A percentile compares a stretch with the other conserved stretches of the same genome.
Conservation (phyloP, 169 alveolate genomes). For the Eimeria tenella region DNA sequence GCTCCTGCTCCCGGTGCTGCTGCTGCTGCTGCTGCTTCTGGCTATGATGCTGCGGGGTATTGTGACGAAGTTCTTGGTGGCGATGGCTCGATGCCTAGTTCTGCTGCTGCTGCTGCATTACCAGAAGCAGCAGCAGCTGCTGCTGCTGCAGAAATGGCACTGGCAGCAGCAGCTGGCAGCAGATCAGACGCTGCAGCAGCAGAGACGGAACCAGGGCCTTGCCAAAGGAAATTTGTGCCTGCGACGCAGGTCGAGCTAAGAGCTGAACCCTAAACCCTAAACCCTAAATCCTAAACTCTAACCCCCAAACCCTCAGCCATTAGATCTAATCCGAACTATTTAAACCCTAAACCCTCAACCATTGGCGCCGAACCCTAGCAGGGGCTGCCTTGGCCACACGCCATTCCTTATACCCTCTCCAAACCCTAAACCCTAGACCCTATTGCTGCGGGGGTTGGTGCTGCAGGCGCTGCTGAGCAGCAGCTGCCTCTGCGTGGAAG, state of each 20-base stretch:
- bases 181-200: not conserved
- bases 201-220: not conserved
- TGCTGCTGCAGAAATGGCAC: not conserved
- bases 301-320: too few relatives aligned
- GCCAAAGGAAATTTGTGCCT: slow-evolving; percentile 64
- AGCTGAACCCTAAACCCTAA: not conserved
- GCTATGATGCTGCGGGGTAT: not conserved
- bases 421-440: too few relatives aligned
- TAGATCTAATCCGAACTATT: not conserved
- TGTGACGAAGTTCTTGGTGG: too few relatives aligned
- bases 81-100: too few relatives aligned
- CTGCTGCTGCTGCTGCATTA: not conserved
- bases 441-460: too few relatives aligned
- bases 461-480: slow-evolving; percentile 8
- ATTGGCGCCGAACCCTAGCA: too few relatives aligned
- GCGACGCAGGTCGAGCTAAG: not conserved
- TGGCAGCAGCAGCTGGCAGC: not conserved
- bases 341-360: not conserved
- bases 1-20: not conserved
- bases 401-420: too few relatives aligned
- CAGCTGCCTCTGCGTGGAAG: not conserved
- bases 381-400: too few relatives aligned
- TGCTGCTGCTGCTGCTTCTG: not conserved
- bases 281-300: not conserved
- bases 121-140: not conserved